Evolutionary conservation across 257 asterid genomes (phyloP).

Genomic region (Ilex aquifolium): DNA sequence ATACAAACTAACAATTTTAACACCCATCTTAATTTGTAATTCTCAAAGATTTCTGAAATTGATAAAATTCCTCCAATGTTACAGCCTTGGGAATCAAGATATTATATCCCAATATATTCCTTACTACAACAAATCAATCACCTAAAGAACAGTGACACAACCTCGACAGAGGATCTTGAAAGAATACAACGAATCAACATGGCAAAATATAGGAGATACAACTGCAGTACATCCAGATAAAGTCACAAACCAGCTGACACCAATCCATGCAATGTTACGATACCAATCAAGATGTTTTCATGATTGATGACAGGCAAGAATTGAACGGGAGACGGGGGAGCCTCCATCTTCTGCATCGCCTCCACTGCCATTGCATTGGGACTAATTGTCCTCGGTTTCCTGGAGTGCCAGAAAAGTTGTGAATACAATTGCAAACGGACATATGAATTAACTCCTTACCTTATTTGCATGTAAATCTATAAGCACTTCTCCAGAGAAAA

Average conservation of each 20-base stretch:
- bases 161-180: no score
- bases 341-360: slow-evolving; percentile 95
- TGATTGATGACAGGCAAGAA: slow-evolving; percentile 74
- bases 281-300: slow-evolving; percentile 68
- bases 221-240: neutral
- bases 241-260: slow-evolving; percentile 37
- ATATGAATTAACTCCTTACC: neutral
- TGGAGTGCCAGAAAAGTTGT: slow-evolving; percentile 21
- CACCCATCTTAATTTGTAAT: no score
- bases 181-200: no score
- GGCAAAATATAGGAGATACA: neutral
- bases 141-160: no score
- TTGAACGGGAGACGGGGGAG: slow-evolving; percentile 95
- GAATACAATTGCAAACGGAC: neutral
- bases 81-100: no score
- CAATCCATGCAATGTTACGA: slow-evolving; percentile 77
- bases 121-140: no score
- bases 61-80: no score
- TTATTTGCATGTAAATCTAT: no score
- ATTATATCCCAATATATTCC: no score
- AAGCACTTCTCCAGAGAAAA: no score
- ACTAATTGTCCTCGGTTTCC: slow-evolving; percentile 78
- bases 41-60: no score
- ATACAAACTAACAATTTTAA: no score
- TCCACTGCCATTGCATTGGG: slow-evolving; percentile 89